phyloP scores from a whole-genome alignment of 1,139 yeast species.

The Blastobotrys malaysiensis region DNA sequence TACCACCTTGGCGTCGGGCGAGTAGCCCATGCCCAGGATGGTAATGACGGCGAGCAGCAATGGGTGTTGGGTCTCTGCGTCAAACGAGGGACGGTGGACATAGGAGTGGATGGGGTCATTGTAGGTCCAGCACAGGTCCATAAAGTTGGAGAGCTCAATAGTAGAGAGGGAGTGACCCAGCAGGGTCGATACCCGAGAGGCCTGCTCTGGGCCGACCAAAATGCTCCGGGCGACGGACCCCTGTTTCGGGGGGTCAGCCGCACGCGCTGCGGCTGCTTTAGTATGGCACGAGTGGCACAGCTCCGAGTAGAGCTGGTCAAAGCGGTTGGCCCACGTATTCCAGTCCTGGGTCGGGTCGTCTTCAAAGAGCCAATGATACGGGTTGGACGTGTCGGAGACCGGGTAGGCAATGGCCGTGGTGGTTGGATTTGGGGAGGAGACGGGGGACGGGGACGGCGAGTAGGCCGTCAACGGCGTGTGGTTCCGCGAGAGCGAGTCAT shows the following conservation, averaged over 20 bases:
- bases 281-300: slow-evolving; percentile 1
- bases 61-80: slow-evolving; percentile 32
- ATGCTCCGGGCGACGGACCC: slow-evolving; percentile 5
- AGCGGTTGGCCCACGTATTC: slow-evolving; percentile 12
- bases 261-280: not conserved
- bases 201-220: slow-evolving; percentile 6
- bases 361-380: slow-evolving; percentile 8
- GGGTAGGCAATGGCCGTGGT: not conserved
- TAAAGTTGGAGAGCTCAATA: slow-evolving; percentile 2
- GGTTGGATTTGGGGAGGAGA: not conserved
- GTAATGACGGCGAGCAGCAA: slow-evolving; percentile 35
- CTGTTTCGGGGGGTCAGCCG: not conserved
- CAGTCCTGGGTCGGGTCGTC: slow-evolving; percentile 9
- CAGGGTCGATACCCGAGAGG: not conserved
- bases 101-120: slow-evolving; percentile 20
- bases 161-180: slow-evolving; percentile 1
- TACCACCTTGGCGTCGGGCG: not conserved
- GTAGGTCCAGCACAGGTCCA: slow-evolving; percentile 13
- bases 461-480: slow-evolving; percentile 1
- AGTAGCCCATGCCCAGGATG: slow-evolving; percentile 35
- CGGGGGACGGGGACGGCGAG: slow-evolving; percentile 8
- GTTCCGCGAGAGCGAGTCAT: not conserved
- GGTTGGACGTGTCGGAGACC: not conserved
- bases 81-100: slow-evolving; percentile 40
- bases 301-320: slow-evolving; percentile 22